Percentiles rank a stretch among this genome's conserved stretches.
These are phyloP conservation scores for Populus euphratica DNA, from an alignment of 345 rosid genomes.

Conservation along the genomic window DNA sequence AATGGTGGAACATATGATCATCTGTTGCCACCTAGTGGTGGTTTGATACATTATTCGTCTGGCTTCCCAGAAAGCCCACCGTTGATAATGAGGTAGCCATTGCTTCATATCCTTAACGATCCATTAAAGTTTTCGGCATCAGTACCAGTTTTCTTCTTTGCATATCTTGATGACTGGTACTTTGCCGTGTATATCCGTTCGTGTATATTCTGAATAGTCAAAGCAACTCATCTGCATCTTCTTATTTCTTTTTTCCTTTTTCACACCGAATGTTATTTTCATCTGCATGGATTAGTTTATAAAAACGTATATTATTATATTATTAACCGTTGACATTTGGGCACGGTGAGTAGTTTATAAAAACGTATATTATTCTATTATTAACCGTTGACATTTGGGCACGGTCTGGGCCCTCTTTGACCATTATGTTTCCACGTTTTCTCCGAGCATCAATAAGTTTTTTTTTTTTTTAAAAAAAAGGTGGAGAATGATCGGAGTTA, in stretches of 20 bases:
- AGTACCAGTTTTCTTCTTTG: not conserved
- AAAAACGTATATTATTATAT: not conserved
- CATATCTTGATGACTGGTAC: not conserved
- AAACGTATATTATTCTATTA: not conserved
- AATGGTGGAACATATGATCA: conserved; percentile 74
- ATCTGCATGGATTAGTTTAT: not conserved
- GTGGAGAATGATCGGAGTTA: not conserved
- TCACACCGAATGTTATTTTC: not conserved
- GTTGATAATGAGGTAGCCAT: not conserved
- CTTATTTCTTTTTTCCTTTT: not conserved
- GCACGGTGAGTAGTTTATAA: not conserved
- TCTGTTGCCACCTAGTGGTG: not conserved
- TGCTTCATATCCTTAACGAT: not conserved
- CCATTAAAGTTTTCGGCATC: not conserved
- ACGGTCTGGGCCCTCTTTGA: not conserved
- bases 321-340: not conserved
- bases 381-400: not conserved
- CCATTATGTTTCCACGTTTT: not conserved
- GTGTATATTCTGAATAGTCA: not conserved
- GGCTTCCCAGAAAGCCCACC: not conserved
- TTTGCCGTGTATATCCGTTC: not conserved
- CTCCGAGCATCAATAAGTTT: not conserved
- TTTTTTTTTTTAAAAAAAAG: not conserved
- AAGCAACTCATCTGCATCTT: not conserved
- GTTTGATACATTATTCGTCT: not conserved